Conservation (phyloP, 305 asterid genomes). For the Nicotiana rustica region DNA sequence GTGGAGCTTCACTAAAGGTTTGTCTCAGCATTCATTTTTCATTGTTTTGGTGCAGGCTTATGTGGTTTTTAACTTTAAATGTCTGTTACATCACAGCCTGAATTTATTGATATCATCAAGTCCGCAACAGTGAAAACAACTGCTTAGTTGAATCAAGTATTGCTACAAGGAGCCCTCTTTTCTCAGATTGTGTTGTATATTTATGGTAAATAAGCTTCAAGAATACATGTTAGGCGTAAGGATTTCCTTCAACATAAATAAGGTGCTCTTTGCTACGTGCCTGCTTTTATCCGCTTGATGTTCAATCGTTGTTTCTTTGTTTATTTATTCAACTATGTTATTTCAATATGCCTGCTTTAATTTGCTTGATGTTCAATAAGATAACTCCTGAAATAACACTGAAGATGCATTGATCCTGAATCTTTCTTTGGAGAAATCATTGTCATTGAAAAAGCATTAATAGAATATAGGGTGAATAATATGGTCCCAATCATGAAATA, state of each 20-base stretch:
- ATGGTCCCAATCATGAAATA: not conserved
- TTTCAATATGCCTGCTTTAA: not conserved
- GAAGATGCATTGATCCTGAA: not conserved
- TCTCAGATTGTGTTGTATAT: not conserved
- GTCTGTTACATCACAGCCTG: constrained; percentile 42
- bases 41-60: not conserved
- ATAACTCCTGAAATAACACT: not conserved
- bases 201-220: not conserved
- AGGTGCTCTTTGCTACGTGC: constrained; percentile 3
- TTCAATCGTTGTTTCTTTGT: not conserved
- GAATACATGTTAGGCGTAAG: not conserved
- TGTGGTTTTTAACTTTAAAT: not conserved
- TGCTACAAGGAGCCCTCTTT: not conserved
- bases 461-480: constrained; percentile 5
- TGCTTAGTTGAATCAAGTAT: constrained; percentile 27
- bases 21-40: not conserved
- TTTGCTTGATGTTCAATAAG: constrained; percentile 7
- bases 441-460: not conserved
- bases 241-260: not conserved
- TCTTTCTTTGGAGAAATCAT: constrained; percentile 14
- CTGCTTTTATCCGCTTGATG: not conserved
- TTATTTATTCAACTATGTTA: too few relatives aligned
- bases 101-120: constrained; percentile 55
- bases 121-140: constrained; percentile 44
- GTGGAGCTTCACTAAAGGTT: constrained; percentile 59